Conservation (phyloP, 2,329 filamentous ascomycete genomes). For the Metarhizium robertsii region DNA sequence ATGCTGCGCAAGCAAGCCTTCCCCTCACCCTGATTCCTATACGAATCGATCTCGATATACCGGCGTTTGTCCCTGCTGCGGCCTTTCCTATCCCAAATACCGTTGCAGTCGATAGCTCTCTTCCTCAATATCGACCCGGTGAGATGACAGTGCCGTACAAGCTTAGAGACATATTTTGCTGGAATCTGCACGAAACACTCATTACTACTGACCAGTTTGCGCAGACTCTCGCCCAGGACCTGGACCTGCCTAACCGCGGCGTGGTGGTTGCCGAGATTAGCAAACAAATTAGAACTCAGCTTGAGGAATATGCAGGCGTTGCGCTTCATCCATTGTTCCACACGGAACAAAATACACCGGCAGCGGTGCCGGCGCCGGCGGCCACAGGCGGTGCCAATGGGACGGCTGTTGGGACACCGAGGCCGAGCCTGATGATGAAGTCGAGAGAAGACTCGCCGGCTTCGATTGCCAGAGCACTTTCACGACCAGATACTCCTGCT, state of each 20-base stretch:
- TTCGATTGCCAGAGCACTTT: slow-evolving; percentile 23
- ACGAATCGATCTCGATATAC: slow-evolving; percentile 88
- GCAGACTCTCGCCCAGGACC: slow-evolving; percentile 78
- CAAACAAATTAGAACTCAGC: slow-evolving; percentile 85
- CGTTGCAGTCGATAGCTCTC: slow-evolving; percentile 55
- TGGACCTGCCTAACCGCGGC: slow-evolving; percentile 74
- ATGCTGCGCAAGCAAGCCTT: slow-evolving; percentile 59
- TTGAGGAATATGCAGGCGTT: slow-evolving; percentile 93
- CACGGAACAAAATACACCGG: slow-evolving; percentile 31
- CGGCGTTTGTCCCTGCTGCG: slow-evolving; percentile 60
- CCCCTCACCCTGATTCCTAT: slow-evolving; percentile 91
- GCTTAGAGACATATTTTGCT: slow-evolving; percentile 89
- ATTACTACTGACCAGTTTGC: slow-evolving; percentile 95
- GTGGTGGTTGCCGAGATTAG: slow-evolving; percentile 71
- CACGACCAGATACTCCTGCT: slow-evolving; percentile 48
- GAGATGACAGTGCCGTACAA: slow-evolving; percentile 78
- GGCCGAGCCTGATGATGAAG: slow-evolving; percentile 20
- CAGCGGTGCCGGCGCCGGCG: slow-evolving; percentile 7
- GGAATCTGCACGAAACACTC: slow-evolving; percentile 93
- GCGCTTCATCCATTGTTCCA: slow-evolving; percentile 91
- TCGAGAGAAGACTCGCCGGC: slow-evolving; percentile 30
- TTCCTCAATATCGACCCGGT: slow-evolving; percentile 69
- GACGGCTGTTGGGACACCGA: slow-evolving; percentile 17
- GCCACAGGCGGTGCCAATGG: slow-evolving; percentile 9
- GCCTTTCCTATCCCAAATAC: slow-evolving; percentile 56